Evolutionary conservation across 2,329 filamentous ascomycete genomes (phyloP), one percentile per base, ranked within the genome.

Genomic region (Fusarium concolor): DNA sequence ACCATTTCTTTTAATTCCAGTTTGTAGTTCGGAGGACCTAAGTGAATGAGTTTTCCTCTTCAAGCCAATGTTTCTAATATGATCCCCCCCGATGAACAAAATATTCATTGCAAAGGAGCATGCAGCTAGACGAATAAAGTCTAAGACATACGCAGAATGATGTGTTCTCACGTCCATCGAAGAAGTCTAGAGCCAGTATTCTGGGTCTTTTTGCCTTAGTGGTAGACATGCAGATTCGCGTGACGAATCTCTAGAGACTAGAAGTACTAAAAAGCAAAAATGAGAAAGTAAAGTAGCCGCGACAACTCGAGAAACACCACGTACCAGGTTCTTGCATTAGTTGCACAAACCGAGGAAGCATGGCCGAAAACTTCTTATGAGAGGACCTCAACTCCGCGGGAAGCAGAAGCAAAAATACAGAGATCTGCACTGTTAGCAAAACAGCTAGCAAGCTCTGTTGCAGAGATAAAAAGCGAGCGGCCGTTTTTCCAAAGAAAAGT

Each of bases 351-450:
- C 43, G 29, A 56, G 28, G 28, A 31, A 31, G 12, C 10, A 14
- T 31, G 31, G 31, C 31, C 6, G 14, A 33, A 6, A 33, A 12
- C 29, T 8, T 31, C 29, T 33, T 33, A 59, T 44, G 43, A 22
- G 24, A 53, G 26, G n/a, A 31, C 18, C 8, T 33, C 47, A 47
- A 55, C 38, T 46, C 15, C 45, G 35, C 33, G 45, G 44, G 29
- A 51, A 55, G 44, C 41, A 52, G 55, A 51, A 65, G 51, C 47
- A 47, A 52, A 57, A 50, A 24, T 37, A 60, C 41, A 56, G 51
- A 45, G 65, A 73, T 73, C 67, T 70, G 61, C 67, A 53, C 56
- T 35, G 35, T 58, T 67, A 71, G 60, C 38, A 54, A 70, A 72
- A 69, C 56, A 44, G 50, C 52, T 45, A 52, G 50, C 28, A 45